These are phyloP conservation scores for Aegle marmelos DNA, from an alignment of 345 rosid species.

Conservation along the genomic window DNA sequence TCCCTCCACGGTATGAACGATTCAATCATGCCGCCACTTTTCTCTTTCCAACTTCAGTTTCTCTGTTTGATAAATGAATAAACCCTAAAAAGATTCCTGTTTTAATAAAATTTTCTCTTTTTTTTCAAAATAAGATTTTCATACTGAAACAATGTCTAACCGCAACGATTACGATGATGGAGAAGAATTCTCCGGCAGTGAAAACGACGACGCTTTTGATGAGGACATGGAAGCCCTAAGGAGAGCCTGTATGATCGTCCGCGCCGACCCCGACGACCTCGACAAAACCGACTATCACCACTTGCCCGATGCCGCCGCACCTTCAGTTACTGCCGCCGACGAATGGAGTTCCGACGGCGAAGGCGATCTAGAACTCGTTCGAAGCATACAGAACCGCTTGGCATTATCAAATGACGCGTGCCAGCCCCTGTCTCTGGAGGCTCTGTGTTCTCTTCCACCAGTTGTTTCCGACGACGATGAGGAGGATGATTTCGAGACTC, in stretches of 20 bases:
- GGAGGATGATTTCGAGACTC: slow-evolving; percentile 69
- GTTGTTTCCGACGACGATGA: slow-evolving; percentile 47
- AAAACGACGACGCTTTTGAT: slow-evolving; percentile 43
- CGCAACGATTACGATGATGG: slow-evolving; percentile 30
- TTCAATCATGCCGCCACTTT: too few relatives aligned
- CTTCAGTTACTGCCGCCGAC: slow-evolving; percentile 8
- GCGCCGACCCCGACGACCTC: slow-evolving; percentile 37
- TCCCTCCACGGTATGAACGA: too few relatives aligned
- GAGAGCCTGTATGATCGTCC: slow-evolving; percentile 61
- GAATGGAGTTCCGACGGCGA: slow-evolving; percentile 43
- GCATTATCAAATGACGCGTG: slow-evolving; percentile 28
- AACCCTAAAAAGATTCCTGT: background rate
- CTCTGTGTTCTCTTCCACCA: slow-evolving; percentile 34
- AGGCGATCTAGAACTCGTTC: slow-evolving; percentile 59
- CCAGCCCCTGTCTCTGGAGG: slow-evolving; percentile 34
- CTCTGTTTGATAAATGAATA: background rate
- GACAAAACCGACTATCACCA: background rate
- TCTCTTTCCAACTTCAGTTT: too few relatives aligned
- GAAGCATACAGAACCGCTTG: slow-evolving; percentile 49
- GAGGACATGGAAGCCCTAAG: slow-evolving; percentile 82
- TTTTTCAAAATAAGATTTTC: background rate
- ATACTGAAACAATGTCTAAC: slow-evolving; percentile 28
- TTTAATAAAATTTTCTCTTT: too few relatives aligned
- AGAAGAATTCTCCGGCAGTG: slow-evolving; percentile 35
- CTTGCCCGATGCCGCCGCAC: background rate